phyloP scores from a whole-genome alignment of 2,329 filamentous ascomycete genomes.

The Alternaria novae-zelandiae region DNA sequence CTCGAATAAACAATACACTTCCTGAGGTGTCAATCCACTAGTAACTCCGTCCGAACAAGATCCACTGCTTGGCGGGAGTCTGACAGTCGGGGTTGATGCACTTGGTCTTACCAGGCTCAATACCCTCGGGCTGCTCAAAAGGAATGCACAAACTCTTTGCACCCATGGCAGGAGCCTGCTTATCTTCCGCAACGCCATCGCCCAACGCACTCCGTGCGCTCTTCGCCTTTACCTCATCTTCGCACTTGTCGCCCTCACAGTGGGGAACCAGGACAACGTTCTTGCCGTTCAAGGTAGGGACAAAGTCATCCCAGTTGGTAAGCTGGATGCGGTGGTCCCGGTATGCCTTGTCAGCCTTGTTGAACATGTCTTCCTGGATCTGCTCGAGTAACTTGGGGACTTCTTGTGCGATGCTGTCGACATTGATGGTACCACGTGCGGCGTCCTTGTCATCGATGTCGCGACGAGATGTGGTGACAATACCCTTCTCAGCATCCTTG shows the following conservation, averaged over 20 bases:
- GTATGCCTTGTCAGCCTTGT: conserved; percentile 79
- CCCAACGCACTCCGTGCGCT: conserved; percentile 77
- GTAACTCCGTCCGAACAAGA: conserved; percentile 78
- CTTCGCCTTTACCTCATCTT: conserved; percentile 93
- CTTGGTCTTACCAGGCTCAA: conserved; percentile 82
- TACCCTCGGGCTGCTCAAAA: conserved; percentile 83
- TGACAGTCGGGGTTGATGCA: conserved; percentile 90
- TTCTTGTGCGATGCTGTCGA: conserved; percentile 74
- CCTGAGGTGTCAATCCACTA: conserved; percentile 16
- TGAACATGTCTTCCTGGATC: conserved; percentile 84
- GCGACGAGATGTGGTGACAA: conserved; percentile 84
- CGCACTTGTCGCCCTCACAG: conserved; percentile 83
- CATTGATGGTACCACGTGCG: conserved; percentile 68
- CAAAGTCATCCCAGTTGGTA: conserved; percentile 87
- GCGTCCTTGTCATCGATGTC: conserved; percentile 77
- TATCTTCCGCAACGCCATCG: conserved; percentile 74
- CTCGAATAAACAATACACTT: conserved; percentile 15
- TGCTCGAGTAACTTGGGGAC: conserved; percentile 84
- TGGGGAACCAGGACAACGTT: conserved; percentile 92
- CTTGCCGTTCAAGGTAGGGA: conserved; percentile 87
- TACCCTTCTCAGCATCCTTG: conserved; percentile 85
- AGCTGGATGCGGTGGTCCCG: conserved; percentile 79
- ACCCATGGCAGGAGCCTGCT: conserved; percentile 75
- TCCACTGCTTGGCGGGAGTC: conserved; percentile 79
- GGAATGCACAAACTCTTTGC: conserved; percentile 80